Conservation (phyloP, 441 rosid species). For the Bruguiera hainesii region DNA sequence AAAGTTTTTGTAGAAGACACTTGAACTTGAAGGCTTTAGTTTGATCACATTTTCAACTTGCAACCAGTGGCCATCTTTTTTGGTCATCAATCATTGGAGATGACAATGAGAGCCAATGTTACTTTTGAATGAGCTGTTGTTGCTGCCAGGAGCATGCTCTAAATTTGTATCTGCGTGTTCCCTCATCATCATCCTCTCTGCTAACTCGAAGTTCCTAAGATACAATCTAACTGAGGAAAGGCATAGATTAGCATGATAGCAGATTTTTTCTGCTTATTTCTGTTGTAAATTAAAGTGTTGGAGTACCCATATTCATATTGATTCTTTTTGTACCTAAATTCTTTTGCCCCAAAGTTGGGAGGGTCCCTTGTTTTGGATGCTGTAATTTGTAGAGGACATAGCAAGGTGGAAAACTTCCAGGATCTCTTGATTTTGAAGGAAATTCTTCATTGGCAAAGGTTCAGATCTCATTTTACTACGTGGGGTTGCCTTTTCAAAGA, state of each 20-base stretch:
- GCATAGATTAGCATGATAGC: conserved; percentile 23
- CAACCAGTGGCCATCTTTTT: conserved; percentile 17
- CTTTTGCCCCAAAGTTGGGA: conserved; percentile 22
- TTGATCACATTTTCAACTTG: conserved; percentile 18
- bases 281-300: conserved; percentile 37
- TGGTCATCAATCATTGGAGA: conserved; percentile 19
- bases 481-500: too few species aligned
- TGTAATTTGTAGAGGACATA: conserved; percentile 32
- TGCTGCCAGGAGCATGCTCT: conserved; percentile 7
- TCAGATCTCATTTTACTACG: background rate
- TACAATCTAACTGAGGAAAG: conserved; percentile 19
- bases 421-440: background rate
- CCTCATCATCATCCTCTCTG: conserved; percentile 16
- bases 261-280: conserved; percentile 11
- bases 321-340: conserved; percentile 34
- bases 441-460: conserved; percentile 1
- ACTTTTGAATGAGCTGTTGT: conserved; percentile 5
- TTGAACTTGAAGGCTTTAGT: conserved; percentile 26
- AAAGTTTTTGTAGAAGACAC: conserved; percentile 78
- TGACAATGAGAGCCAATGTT: conserved; percentile 4
- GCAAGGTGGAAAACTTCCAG: conserved; percentile 19
- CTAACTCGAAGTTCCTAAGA: conserved; percentile 19
- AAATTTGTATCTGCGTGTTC: conserved; percentile 6
- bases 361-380: conserved; percentile 16
- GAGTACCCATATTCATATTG: conserved; percentile 17